Percentiles rank a stretch among this genome's conserved stretches.
phyloP scores from a whole-genome alignment of 1,284 basidiomycete species.

The Cryptococcus sp. region DNA sequence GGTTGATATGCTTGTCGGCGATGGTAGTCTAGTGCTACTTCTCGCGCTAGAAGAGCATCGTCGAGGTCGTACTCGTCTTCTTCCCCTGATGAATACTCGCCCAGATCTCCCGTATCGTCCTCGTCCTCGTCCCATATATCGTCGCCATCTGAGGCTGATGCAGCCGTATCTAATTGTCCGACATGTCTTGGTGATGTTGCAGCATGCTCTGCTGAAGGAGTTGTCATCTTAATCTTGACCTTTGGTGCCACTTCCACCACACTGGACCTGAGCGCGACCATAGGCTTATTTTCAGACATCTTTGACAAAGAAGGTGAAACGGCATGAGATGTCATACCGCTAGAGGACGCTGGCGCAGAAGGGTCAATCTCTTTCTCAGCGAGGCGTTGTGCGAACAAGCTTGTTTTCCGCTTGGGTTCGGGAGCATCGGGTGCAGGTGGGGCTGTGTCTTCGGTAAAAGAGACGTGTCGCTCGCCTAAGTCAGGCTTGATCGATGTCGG shows the following conservation, averaged over 20 bases:
- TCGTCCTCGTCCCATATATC: conserved; percentile 31
- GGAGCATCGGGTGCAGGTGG: background rate
- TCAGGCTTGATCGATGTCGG: background rate
- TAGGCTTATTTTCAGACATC: conserved; percentile 28
- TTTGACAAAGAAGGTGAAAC: conserved; percentile 11
- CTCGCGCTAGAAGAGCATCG: conserved; percentile 44
- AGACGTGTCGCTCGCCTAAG: background rate
- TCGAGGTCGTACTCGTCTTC: conserved; percentile 51
- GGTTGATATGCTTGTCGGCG: conserved; percentile 31
- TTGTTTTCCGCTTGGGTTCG: conserved; percentile 28
- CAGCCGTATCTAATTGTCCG: conserved; percentile 1
- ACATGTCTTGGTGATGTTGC: background rate
- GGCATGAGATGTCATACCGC: conserved; percentile 7
- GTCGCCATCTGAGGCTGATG: conserved; percentile 9
- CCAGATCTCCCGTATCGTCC: conserved; percentile 35
- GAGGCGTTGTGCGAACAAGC: conserved; percentile 38
- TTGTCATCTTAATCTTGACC: background rate
- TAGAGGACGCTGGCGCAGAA: conserved; percentile 12
- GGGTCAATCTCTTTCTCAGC: conserved; percentile 15
- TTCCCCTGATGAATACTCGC: conserved; percentile 36
- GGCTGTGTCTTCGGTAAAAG: background rate
- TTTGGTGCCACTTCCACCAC: conserved; percentile 26
- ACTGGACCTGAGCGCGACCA: conserved; percentile 29
- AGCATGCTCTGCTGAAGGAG: background rate
- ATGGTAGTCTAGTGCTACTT: conserved; percentile 48